Conservation (phyloP, 2,329 filamentous ascomycete genomes). For the Fusarium sp. region DNA sequence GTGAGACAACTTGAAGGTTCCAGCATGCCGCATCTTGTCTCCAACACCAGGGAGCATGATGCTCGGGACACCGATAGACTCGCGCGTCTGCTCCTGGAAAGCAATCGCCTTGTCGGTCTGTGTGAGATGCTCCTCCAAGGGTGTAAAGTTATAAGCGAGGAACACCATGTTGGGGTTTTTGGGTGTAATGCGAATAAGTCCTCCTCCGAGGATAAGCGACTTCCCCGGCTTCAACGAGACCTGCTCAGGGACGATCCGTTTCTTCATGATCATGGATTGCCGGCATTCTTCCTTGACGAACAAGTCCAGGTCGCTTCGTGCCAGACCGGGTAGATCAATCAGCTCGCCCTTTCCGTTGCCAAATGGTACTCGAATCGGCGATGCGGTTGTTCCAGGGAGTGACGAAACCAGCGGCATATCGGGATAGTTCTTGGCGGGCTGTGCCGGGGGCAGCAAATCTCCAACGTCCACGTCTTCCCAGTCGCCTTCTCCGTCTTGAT, state of each 20-base stretch:
- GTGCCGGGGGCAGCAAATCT: slow-evolving; percentile 80
- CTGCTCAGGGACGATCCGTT: slow-evolving; percentile 79
- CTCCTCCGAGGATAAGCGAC: slow-evolving; percentile 82
- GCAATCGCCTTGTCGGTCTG: slow-evolving; percentile 82
- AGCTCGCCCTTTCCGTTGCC: slow-evolving; percentile 88
- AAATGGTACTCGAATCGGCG: slow-evolving; percentile 92
- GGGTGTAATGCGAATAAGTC: slow-evolving; percentile 89
- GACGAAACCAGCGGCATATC: slow-evolving; percentile 88
- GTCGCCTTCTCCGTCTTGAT: slow-evolving; percentile 37
- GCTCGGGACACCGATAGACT: slow-evolving; percentile 68
- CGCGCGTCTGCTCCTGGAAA: slow-evolving; percentile 74
- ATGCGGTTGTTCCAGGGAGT: slow-evolving; percentile 92
- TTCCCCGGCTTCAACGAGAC: slow-evolving; percentile 78
- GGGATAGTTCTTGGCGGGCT: slow-evolving; percentile 79
- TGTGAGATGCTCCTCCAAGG: slow-evolving; percentile 81
- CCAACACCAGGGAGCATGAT: slow-evolving; percentile 72
- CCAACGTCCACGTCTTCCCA: slow-evolving; percentile 52
- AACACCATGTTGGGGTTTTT: slow-evolving; percentile 70
- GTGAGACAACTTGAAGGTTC: slow-evolving; percentile 78
- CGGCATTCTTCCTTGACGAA: slow-evolving; percentile 77
- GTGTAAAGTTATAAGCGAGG: slow-evolving; percentile 88
- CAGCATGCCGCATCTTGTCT: slow-evolving; percentile 74
- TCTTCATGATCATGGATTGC: slow-evolving; percentile 80
- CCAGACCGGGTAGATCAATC: slow-evolving; percentile 90
- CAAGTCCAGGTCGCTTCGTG: slow-evolving; percentile 77